Evolutionary conservation across 2,329 filamentous ascomycete species (phyloP), one percentile per base, ranked within the genome.

Genomic region (Xylaria sp.): DNA sequence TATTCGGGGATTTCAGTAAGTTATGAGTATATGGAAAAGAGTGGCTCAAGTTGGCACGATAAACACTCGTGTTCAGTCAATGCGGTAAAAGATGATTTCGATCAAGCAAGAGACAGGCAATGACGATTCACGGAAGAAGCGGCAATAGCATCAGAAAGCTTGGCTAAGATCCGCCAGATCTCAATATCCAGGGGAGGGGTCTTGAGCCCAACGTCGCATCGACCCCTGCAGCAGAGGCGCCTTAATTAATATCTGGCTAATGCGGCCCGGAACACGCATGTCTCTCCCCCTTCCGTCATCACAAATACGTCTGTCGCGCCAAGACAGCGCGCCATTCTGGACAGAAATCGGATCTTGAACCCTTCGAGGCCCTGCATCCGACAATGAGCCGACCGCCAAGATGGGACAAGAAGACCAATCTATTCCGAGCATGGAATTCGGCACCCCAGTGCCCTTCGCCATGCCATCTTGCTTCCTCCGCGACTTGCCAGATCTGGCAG

Each of bases 401-500:
- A 57, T 60, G 57, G 61, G 57, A 62, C 57, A 50, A 63, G 54
- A 59, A 39, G 24, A 48, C 54, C 63, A 62, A 64, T 62, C 56
- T 60, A 63, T 60, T 60, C 48, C 45, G 43, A 45, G 50, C 50
- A 38, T 56, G 59, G 58, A 64, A 59, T 45, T 9, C 56, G 57
- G 54, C 54, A 55, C 48, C 52, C 50, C 59, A 57, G 56, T 44
- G 43, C 59, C 57, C 57, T 54, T 52, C 48, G 52, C 29, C 56
- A 58, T 63, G 51, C 52, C n/a, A n/a, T n/a, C 52, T 58, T 64
- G 54, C 62, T 66, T n/a, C 62, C 58, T 70, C 62, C 64, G 66
- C 57, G 44, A 40, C 51, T 66, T 65, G 22, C 64, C 61, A 57
- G 56, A 66, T 68, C 50, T 44, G 60, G 63, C 39, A 57, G 54